Conservation (phyloP, 2,329 filamentous ascomycete genomes). For the Chaetomiaceae sp. region DNA sequence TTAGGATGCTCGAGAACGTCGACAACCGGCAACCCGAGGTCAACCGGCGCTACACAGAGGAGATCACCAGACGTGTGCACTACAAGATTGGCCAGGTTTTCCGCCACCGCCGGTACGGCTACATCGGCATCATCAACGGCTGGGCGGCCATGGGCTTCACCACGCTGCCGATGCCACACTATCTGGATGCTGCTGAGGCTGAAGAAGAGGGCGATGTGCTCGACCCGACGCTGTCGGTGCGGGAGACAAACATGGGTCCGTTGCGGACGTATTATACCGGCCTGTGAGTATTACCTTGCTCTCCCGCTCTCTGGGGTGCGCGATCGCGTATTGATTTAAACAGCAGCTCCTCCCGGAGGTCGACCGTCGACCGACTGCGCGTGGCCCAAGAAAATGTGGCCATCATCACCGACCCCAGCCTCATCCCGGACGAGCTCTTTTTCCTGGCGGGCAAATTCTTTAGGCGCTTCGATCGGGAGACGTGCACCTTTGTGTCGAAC, state of each 20-base stretch:
- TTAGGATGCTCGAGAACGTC: conserved; percentile 38
- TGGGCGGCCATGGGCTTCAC: conserved; percentile 54
- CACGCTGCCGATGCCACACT: conserved; percentile 25
- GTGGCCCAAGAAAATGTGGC: conserved; percentile 73
- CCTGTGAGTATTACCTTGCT: conserved; percentile 56
- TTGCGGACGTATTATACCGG: conserved; percentile 76
- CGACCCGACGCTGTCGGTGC: conserved; percentile 12
- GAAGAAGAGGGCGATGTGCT: conserved; percentile 47
- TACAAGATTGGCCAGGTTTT: conserved; percentile 80
- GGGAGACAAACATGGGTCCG: conserved; percentile 51
- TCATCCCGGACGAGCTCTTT: conserved; percentile 53
- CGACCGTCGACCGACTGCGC: conserved; percentile 66
- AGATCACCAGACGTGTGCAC: conserved; percentile 39
- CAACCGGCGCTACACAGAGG: conserved; percentile 31
- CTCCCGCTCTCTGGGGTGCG: neutral
- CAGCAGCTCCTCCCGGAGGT: conserved; percentile 32
- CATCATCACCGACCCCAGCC: conserved; percentile 43
- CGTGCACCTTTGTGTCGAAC: conserved; percentile 75
- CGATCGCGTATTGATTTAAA: conserved; percentile 18
- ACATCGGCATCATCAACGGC: conserved; percentile 77
- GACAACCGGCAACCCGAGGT: conserved; percentile 37
- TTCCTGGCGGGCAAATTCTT: conserved; percentile 77
- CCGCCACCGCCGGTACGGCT: conserved; percentile 71
- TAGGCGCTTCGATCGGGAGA: conserved; percentile 68
- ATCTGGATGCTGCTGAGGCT: conserved; percentile 28